Conservation (phyloP, 75 land plant species). For the Picea glauca region DNA sequence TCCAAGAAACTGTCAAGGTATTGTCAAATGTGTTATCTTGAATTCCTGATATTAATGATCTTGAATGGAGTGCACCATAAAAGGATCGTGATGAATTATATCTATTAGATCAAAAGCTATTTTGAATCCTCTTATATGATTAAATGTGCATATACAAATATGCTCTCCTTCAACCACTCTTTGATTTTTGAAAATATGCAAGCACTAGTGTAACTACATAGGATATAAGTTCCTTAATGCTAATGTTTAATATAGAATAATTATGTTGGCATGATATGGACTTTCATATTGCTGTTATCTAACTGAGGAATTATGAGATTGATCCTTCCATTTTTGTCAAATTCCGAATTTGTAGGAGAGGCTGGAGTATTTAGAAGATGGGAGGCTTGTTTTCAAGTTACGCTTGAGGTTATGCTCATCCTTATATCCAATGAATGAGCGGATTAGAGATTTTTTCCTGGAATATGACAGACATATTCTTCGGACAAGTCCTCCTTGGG, state of each 20-base stretch:
- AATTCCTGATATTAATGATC: neutral
- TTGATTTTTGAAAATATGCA: neutral
- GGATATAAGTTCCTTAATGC: neutral
- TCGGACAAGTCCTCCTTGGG: constrained; percentile 95
- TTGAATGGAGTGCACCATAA: no score
- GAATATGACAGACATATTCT: constrained; percentile 92
- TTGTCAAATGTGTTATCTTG: neutral
- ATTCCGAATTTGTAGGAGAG: constrained; percentile 54
- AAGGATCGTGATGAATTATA: neutral
- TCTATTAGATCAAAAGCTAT: neutral
- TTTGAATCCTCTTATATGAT: neutral
- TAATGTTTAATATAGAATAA: neutral
- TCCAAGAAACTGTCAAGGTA: constrained; percentile 86
- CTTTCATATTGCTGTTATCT: neutral
- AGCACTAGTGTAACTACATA: neutral
- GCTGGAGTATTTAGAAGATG: constrained; percentile 91
- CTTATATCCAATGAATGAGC: constrained; percentile 84
- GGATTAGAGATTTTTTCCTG: constrained; percentile 88
- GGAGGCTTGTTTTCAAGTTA: constrained; percentile 69
- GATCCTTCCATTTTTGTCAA: neutral
- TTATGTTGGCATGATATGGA: neutral
- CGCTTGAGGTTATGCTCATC: constrained; percentile 91
- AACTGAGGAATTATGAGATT: neutral
- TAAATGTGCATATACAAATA: neutral
- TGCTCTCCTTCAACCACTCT: neutral